Conservation (phyloP, 176 grass and related monocot species). For the Aegilops speltoides region DNA sequence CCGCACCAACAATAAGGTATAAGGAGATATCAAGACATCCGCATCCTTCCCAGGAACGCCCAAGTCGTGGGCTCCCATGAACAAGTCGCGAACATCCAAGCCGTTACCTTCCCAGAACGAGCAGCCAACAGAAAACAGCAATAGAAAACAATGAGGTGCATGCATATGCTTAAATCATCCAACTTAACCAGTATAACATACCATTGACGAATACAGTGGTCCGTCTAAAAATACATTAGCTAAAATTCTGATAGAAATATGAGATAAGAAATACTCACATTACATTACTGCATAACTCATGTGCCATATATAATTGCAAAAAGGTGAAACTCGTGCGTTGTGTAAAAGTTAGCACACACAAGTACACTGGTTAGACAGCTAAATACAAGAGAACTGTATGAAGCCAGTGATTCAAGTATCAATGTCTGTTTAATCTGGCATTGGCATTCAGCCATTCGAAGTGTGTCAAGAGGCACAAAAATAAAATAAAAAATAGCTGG, state of each 20-base stretch:
- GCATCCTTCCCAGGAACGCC: no score
- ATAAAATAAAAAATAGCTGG: neutral
- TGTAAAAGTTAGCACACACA: neutral
- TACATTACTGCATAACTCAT: neutral
- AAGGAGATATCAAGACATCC: no score
- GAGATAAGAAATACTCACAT: neutral
- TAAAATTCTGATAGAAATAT: neutral
- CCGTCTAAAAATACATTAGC: neutral
- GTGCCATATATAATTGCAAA: neutral
- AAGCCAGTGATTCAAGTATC: neutral
- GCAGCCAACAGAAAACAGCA: neutral
- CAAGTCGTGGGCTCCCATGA: no score
- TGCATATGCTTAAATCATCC: neutral
- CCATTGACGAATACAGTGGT: neutral
- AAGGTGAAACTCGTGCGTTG: neutral
- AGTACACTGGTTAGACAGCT: neutral
- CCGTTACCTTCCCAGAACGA: no score
- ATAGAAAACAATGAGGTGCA: neutral
- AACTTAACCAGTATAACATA: neutral
- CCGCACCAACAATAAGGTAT: no score
- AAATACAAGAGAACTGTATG: neutral
- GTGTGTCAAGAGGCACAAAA: neutral
- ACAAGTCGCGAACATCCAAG: no score
- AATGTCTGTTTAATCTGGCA: neutral
- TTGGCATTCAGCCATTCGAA: neutral